Percentiles rank a stretch among this genome's conserved stretches.
phyloP scores from a whole-genome alignment of 306 rosid species.

The Gastrolobium villosum region DNA sequence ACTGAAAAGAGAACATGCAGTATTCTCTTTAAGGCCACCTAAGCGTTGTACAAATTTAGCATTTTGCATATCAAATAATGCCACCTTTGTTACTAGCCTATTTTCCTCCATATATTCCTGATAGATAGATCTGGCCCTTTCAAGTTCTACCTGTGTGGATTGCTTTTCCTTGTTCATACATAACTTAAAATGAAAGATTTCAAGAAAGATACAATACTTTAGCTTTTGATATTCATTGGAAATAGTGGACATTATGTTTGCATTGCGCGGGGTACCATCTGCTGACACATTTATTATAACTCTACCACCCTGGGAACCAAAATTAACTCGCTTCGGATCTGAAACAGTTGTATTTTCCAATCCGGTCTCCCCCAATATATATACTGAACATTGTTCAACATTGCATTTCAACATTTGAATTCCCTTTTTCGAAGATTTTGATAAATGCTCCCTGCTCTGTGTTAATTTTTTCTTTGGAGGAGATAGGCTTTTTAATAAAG shows the following conservation, averaged over 20 bases:
- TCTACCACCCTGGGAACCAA: conserved; percentile 97
- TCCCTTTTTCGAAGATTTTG: conserved; percentile 85
- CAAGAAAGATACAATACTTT: conserved; percentile 77
- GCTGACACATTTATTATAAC: conserved; percentile 65
- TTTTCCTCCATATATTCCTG: conserved; percentile 78
- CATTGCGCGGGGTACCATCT: conserved; percentile 91
- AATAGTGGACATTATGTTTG: conserved; percentile 72
- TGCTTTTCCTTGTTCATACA: conserved; percentile 85
- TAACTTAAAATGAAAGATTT: conserved; percentile 72
- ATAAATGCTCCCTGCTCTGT: conserved; percentile 58
- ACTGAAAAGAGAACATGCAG: conserved; percentile 90
- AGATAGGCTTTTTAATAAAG: conserved; percentile 72
- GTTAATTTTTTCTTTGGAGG: conserved; percentile 66
- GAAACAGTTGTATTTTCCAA: conserved; percentile 74
- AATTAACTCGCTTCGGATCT: conserved; percentile 95
- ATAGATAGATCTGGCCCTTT: conserved; percentile 78
- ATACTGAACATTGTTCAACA: conserved; percentile 77
- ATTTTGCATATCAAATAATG: conserved; percentile 80
- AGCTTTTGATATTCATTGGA: conserved; percentile 64
- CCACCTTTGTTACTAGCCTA: conserved; percentile 63
- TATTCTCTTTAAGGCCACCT: conserved; percentile 76
- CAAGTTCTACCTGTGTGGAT: conserved; percentile 82
- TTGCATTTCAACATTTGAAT: conserved; percentile 69
- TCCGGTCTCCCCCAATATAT: conserved; percentile 76
- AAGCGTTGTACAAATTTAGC: conserved; percentile 85